Percentiles rank a stretch among this genome's conserved stretches.
These are phyloP conservation scores for Astrephomene gubernaculifera DNA, from an alignment of 139 green algal species.

Conservation along the genomic window DNA sequence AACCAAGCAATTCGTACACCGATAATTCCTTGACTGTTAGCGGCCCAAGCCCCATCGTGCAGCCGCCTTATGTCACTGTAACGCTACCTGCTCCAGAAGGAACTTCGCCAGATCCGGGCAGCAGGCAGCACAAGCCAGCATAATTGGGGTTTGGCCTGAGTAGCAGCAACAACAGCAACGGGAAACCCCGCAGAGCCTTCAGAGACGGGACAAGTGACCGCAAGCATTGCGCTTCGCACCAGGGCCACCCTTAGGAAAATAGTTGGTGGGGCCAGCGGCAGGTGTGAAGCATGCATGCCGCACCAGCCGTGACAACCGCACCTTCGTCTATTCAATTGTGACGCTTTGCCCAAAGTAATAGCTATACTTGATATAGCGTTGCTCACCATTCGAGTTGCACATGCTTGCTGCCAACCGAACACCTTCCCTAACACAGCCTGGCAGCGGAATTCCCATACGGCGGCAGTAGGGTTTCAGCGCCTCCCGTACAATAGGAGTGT, in stretches of 20 bases:
- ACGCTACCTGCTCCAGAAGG: conserved; percentile 32
- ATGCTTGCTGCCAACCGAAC: conserved; percentile 4
- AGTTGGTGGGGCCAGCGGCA: no score
- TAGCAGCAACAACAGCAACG: background rate
- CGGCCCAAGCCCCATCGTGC: no score
- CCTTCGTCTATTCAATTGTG: background rate
- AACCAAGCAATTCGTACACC: no score
- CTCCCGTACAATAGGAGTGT: background rate
- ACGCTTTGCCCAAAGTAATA: background rate
- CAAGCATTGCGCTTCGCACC: no score
- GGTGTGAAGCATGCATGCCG: background rate
- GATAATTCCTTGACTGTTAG: no score
- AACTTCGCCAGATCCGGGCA: conserved; percentile 13
- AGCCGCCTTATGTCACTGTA: no score
- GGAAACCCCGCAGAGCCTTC: no score
- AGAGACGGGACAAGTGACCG: no score
- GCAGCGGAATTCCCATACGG: background rate
- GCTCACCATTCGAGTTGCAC: background rate
- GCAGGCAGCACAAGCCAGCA: conserved; percentile 47
- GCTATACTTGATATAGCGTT: background rate
- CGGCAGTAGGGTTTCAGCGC: conserved; percentile 19
- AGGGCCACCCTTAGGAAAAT: no score
- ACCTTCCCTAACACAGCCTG: background rate
- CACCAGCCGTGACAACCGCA: background rate
- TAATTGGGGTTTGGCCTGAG: conserved; percentile 51